phyloP scores from a whole-genome alignment of 148 eudicot genomes.

The Spergularia marina region DNA sequence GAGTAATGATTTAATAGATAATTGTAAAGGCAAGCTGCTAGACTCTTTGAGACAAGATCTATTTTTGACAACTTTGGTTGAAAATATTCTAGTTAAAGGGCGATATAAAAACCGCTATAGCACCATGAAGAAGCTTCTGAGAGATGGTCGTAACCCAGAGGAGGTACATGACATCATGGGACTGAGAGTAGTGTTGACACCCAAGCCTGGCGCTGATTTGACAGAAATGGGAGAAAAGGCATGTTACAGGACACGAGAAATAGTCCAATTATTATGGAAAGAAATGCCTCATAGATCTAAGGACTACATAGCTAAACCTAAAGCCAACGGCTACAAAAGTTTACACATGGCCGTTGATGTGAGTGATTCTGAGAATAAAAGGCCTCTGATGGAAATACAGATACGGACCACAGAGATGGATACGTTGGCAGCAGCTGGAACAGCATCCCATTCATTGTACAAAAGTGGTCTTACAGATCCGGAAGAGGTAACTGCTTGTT shows the following conservation, averaged over 20 bases:
- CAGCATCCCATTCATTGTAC: conserved; percentile 89
- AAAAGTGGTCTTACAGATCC: conserved; percentile 97
- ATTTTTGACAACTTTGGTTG: conserved; percentile 52
- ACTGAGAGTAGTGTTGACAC: conserved; percentile 68
- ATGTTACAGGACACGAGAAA: conserved; percentile 71
- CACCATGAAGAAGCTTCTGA: conserved; percentile 95
- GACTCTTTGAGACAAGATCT: conserved; percentile 51
- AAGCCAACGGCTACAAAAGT: conserved; percentile 88
- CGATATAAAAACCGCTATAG: conserved; percentile 94
- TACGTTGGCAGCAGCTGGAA: conserved; percentile 69
- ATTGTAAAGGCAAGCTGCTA: conserved; percentile 56
- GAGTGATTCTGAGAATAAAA: conserved; percentile 53
- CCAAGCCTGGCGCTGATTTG: conserved; percentile 36
- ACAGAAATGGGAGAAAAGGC: conserved; percentile 60
- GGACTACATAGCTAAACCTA: conserved; percentile 83
- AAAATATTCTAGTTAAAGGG: conserved; percentile 62
- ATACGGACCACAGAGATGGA: conserved; percentile 88
- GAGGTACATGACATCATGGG: conserved; percentile 91
- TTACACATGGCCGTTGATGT: conserved; percentile 94
- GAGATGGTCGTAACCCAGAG: conserved; percentile 88
- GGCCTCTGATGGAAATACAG: conserved; percentile 89
- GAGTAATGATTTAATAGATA: conserved; percentile 61
- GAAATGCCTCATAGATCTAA: conserved; percentile 78
- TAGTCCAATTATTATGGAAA: conserved; percentile 74
- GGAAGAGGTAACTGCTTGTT: conserved; percentile 56